Evolutionary conservation across 192 early-diverging fungal species (phyloP).

Genomic region (Martensiomyces pterosporus): DNA sequence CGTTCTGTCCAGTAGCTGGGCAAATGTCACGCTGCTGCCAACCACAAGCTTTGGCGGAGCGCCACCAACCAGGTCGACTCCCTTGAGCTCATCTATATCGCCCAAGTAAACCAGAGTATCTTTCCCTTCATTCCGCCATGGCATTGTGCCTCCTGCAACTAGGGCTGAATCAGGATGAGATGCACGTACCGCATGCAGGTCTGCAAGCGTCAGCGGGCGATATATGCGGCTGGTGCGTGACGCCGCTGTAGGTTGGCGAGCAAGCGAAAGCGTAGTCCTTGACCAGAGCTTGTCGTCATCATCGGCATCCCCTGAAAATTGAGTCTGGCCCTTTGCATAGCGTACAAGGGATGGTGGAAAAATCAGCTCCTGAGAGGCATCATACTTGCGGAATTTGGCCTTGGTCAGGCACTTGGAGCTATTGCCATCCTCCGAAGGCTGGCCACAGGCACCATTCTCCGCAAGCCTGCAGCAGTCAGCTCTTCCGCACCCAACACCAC

Average conservation of each 20-base stretch:
- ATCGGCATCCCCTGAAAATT: background rate
- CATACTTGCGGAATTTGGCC: slow-evolving; percentile 47
- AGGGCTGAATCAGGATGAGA: slow-evolving; percentile 58
- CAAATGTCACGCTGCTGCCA: slow-evolving; percentile 57
- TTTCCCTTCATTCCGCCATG: slow-evolving; percentile 56
- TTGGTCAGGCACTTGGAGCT: background rate
- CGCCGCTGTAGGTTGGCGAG: background rate
- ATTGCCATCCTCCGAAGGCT: background rate
- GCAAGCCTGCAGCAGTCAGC: slow-evolving; percentile 31
- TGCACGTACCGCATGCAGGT: slow-evolving; percentile 51
- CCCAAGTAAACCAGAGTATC: slow-evolving; percentile 52
- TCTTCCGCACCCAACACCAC: slow-evolving; percentile 46
- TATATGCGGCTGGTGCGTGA: background rate
- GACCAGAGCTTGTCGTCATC: background rate
- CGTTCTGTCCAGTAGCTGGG: slow-evolving; percentile 39
- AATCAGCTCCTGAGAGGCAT: slow-evolving; percentile 52
- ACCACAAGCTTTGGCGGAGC: slow-evolving; percentile 37
- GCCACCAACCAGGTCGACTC: slow-evolving; percentile 25
- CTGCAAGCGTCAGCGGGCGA: slow-evolving; percentile 47
- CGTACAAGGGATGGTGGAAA: slow-evolving; percentile 54
- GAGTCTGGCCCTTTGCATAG: slow-evolving; percentile 9
- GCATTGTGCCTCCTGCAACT: slow-evolving; percentile 69
- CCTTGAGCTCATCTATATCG: slow-evolving; percentile 60
- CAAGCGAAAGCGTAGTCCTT: too few relatives aligned
- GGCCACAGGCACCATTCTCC: background rate